Evolutionary conservation across 768 basidiomycete genomes (phyloP).

Genomic region (Suillus discolor): DNA sequence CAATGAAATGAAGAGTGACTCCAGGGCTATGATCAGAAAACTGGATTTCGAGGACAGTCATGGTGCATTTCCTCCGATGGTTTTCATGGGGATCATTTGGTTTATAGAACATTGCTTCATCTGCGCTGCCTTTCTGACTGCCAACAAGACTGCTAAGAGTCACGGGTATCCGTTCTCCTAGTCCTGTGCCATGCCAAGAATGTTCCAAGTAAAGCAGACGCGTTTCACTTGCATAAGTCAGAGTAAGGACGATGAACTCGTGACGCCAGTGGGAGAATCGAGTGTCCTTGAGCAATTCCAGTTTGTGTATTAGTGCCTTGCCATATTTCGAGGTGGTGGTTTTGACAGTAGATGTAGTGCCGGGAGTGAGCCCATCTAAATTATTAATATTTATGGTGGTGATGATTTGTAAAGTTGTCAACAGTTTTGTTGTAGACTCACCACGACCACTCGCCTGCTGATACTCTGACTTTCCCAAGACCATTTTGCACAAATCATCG

Average conservation of each 20-base stretch:
- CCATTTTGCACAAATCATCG: neutral
- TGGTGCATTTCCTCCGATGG: neutral
- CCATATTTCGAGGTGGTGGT: neutral
- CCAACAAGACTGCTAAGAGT: neutral
- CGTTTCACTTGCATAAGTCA: neutral
- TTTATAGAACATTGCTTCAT: conserved; percentile 2
- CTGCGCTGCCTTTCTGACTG: conserved; percentile 3
- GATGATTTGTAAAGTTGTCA: neutral
- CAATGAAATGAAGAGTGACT: neutral
- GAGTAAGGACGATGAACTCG: conserved; percentile 1
- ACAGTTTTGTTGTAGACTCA: neutral
- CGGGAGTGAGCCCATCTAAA: neutral
- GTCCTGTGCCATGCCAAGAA: neutral
- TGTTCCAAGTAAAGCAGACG: conserved; percentile 4
- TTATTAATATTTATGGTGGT: no score
- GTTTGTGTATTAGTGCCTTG: neutral
- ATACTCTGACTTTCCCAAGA: neutral
- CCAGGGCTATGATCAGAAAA: neutral
- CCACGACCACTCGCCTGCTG: neutral
- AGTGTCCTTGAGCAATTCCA: conserved; percentile 1
- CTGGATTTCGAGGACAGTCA: conserved; percentile 2
- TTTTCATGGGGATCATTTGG: neutral
- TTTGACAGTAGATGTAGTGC: neutral
- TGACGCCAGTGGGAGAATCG: conserved; percentile 4
- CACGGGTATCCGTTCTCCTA: neutral